Evolutionary conservation across 2,329 filamentous ascomycete species (phyloP).

Genomic region (Fusarium sp.): DNA sequence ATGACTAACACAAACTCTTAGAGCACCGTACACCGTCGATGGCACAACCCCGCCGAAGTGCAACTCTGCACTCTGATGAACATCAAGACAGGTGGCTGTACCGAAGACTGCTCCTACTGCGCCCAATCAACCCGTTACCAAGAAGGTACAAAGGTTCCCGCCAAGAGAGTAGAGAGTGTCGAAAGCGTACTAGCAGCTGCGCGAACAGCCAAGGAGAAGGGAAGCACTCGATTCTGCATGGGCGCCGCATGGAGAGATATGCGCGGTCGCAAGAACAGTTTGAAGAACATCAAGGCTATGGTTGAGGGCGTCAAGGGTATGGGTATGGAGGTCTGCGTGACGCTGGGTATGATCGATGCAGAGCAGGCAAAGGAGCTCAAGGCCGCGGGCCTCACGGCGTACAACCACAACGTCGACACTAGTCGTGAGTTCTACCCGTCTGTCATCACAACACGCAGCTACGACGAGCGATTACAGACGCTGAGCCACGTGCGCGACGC

Average conservation of each 20-base stretch:
- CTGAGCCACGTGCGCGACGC: constrained; percentile 83
- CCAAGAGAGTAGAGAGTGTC: constrained; percentile 81
- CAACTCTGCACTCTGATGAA: constrained; percentile 97
- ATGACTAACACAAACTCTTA: constrained; percentile 49
- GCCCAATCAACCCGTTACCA: constrained; percentile 86
- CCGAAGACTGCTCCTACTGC: constrained; percentile 93
- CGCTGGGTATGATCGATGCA: constrained; percentile 89
- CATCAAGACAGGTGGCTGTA: constrained; percentile 94
- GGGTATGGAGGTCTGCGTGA: constrained; percentile 94
- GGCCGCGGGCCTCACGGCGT: constrained; percentile 85
- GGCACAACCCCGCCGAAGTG: constrained; percentile 84
- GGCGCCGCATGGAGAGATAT: constrained; percentile 94
- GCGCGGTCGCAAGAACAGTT: constrained; percentile 84
- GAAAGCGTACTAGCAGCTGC: constrained; percentile 84
- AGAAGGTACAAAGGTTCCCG: constrained; percentile 79
- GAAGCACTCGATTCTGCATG: constrained; percentile 94
- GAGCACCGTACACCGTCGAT: constrained; percentile 82
- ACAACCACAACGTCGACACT: constrained; percentile 95
- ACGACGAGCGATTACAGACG: constrained; percentile 86
- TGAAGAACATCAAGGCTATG: constrained; percentile 89
- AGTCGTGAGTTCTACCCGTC: constrained; percentile 88
- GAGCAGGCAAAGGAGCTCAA: constrained; percentile 84
- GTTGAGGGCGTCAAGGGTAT: constrained; percentile 80
- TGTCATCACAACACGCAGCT: constrained; percentile 85
- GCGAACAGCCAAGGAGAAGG: constrained; percentile 80